Evolutionary conservation across 2,329 filamentous ascomycete genomes (phyloP).

Genomic region (Monosporascus sp.): DNA sequence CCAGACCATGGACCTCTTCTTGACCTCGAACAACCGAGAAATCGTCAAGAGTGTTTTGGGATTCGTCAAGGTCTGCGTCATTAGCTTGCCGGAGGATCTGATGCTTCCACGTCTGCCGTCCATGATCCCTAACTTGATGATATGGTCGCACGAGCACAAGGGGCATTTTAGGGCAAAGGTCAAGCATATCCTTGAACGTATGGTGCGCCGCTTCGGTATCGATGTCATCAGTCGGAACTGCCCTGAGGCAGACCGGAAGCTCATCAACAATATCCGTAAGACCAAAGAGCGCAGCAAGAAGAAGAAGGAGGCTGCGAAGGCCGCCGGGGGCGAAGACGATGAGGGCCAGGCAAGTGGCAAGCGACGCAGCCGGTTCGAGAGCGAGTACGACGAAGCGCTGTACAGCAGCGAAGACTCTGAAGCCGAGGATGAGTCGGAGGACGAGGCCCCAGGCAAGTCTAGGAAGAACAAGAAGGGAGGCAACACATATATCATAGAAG

Average conservation of each 20-base stretch:
- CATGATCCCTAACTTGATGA: constrained; percentile 83
- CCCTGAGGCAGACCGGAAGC: constrained; percentile 80
- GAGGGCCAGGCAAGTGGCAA: constrained; percentile 44
- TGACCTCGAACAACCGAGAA: constrained; percentile 93
- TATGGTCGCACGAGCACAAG: constrained; percentile 98
- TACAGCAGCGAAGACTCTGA: constrained; percentile 72
- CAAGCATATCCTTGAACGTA: constrained; percentile 93
- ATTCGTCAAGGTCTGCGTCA: constrained; percentile 93
- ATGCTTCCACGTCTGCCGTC: constrained; percentile 72
- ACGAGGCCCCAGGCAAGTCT: constrained; percentile 44
- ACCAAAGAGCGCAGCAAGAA: constrained; percentile 86
- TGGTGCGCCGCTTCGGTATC: constrained; percentile 86
- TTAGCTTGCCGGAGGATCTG: constrained; percentile 73
- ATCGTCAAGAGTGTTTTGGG: constrained; percentile 92
- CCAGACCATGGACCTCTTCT: constrained; percentile 91
- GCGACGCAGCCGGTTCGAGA: constrained; percentile 67
- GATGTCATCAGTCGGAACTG: constrained; percentile 74
- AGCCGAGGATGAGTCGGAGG: constrained; percentile 58
- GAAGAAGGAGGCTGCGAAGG: constrained; percentile 69
- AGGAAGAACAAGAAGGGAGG: constrained; percentile 51
- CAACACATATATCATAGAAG: constrained; percentile 85
- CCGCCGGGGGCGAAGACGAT: constrained; percentile 51
- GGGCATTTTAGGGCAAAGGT: constrained; percentile 95
- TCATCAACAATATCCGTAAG: constrained; percentile 93
- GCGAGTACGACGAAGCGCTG: constrained; percentile 92